phyloP scores from a whole-genome alignment of 768 basidiomycete species.

The Suillus lakei region DNA sequence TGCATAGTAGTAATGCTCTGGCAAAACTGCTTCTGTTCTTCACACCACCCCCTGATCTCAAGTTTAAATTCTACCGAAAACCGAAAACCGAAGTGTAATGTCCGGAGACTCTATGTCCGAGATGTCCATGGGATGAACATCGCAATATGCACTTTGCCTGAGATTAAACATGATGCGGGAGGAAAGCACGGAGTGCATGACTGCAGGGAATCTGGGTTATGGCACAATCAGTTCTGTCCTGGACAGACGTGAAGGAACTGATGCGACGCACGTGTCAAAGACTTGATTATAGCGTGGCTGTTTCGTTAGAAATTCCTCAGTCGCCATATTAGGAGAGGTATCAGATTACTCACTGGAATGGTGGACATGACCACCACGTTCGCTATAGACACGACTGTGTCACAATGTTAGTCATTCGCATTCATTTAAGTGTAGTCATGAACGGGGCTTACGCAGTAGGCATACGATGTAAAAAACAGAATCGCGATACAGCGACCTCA shows the following conservation, averaged over 20 bases:
- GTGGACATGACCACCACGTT: conserved; percentile 3
- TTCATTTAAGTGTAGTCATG: neutral
- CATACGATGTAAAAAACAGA: conserved; percentile 4
- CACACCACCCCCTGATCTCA: neutral
- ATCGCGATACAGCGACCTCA: conserved; percentile 6
- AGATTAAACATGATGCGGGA: conserved; percentile 14
- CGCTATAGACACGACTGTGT: conserved; percentile 4
- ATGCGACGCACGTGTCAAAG: conserved; percentile 6
- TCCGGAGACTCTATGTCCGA: neutral
- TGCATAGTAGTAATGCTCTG: neutral
- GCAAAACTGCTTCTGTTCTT: neutral
- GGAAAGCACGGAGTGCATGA: conserved; percentile 9
- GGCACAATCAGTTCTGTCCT: neutral
- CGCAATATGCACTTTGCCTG: conserved; percentile 8
- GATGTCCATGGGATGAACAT: neutral
- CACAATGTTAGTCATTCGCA: neutral
- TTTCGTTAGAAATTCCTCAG: neutral
- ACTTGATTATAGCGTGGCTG: conserved; percentile 8
- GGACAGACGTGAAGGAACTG: neutral
- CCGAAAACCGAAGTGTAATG: neutral
- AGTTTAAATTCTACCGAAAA: neutral
- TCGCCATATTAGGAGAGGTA: neutral
- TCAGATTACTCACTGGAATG: conserved; percentile 6
- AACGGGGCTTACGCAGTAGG: conserved; percentile 3
- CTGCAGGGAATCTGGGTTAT: conserved; percentile 1